A percentile compares a stretch with the other conserved stretches of the same genome.
These are phyloP conservation scores for Aspergillus sp. DNA, from an alignment of 2,329 filamentous ascomycete genomes.

Conservation along the genomic window DNA sequence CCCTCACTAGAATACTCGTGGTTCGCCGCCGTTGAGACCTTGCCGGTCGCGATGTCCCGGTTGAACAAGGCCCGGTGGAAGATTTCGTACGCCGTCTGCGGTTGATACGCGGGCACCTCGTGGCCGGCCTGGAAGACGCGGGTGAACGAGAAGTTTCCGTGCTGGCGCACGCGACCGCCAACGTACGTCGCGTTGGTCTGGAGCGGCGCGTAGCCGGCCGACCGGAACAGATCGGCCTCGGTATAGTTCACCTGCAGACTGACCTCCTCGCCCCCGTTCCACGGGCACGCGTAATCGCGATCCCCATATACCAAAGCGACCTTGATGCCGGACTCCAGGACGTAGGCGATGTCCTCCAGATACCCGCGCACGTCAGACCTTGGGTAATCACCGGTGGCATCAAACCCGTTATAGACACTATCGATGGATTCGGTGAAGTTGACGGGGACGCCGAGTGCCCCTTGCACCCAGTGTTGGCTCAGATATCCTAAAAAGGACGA, in stretches of 20 bases:
- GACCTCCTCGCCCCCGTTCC: slow-evolving; percentile 56
- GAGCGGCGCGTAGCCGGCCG: slow-evolving; percentile 52
- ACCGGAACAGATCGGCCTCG: slow-evolving; percentile 44
- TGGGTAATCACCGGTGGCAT: slow-evolving; percentile 48
- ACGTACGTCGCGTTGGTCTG: slow-evolving; percentile 43
- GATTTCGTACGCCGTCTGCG: slow-evolving; percentile 54
- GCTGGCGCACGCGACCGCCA: slow-evolving; percentile 49
- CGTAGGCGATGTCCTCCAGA: slow-evolving; percentile 40
- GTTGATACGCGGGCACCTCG: slow-evolving; percentile 55
- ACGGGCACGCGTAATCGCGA: slow-evolving; percentile 58
- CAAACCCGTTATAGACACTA: slow-evolving; percentile 50
- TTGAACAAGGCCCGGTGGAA: slow-evolving; percentile 54
- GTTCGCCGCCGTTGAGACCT: slow-evolving; percentile 36
- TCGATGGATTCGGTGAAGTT: slow-evolving; percentile 54
- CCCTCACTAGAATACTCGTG: slow-evolving; percentile 41
- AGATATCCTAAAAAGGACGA: slow-evolving; percentile 57
- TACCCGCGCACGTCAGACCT: slow-evolving; percentile 45
- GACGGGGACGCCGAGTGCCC: slow-evolving; percentile 58
- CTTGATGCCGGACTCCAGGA: slow-evolving; percentile 58
- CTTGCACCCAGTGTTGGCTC: slow-evolving; percentile 57
- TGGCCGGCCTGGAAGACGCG: slow-evolving; percentile 51
- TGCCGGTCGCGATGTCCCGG: slow-evolving; percentile 57
- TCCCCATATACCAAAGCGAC: slow-evolving; percentile 60
- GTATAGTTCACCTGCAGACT: slow-evolving; percentile 51
- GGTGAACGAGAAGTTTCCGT: slow-evolving; percentile 50